Evolutionary conservation across 1,284 basidiomycete species (phyloP), one percentile per base, ranked within the genome.

Genomic region (Microbotryomycetes sp.): DNA sequence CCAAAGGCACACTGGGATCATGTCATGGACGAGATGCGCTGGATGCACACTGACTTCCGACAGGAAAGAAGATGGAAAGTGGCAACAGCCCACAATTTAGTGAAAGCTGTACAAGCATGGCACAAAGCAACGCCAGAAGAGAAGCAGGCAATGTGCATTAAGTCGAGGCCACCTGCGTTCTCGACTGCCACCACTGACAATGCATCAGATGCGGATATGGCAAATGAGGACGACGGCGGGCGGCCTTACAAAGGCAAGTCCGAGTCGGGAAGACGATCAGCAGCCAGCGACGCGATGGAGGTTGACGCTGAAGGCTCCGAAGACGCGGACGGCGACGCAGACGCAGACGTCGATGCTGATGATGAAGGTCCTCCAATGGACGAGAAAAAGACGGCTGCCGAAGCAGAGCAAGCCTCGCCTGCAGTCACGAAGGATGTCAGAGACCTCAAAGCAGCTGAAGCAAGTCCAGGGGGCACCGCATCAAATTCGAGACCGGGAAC

Each of bases 21-120:
- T 75, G 79, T 98, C 30, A 78, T 98, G 74, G 96, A 98, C 65
- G 96, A 98, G 77, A 92, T 97, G 91, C 90, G 88, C 82, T 98
- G 94, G 96, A 86, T 99, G 81, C 88, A 92, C 52, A 84, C 84
- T 16, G 96, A 99, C 73, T 97, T 92, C 71, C 84, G 88, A 7
- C 92, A 98, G 76, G 96, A 99, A 74, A 81, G 89, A 55, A 83
- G 84, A 62, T 98, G 93, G 93, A 98, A 98, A 75, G 78, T 88
- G 36, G 86, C 87, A 0, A 75, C 92, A 22, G 93, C 94, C 0
- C 87, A 86, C 73, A 86, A 87, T 62, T 76, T 97, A n/a, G 89
- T 89, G 0, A 84, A 84, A 56, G 84, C 89, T 52, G 86, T 90
- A 15, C 81, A 88, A 14, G 87, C 89, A 67, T 98, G 92, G 90